These are phyloP conservation scores for Xylariaceae sp. DNA, from an alignment of 2,329 filamentous ascomycete genomes.

Conservation along the genomic window DNA sequence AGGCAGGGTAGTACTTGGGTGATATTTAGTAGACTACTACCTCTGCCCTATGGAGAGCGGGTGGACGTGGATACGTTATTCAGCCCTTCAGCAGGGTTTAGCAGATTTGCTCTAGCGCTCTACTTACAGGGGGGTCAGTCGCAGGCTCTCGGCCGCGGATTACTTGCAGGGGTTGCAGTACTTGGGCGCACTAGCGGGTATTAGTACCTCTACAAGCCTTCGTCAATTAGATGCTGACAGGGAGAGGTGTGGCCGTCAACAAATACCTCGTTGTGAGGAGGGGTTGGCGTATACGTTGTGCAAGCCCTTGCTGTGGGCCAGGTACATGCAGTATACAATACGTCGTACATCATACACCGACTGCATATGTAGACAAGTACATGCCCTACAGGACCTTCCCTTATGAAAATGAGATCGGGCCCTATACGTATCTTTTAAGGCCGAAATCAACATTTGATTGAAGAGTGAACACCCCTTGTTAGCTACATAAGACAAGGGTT, in stretches of 20 bases:
- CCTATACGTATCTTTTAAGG: no score
- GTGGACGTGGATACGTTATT: conserved; percentile 17
- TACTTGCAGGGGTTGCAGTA: conserved; percentile 26
- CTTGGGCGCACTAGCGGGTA: conserved; percentile 19
- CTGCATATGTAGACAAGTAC: no score
- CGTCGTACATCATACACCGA: no score
- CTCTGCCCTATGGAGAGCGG: conserved; percentile 29
- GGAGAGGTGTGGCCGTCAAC: not conserved
- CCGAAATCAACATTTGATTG: no score
- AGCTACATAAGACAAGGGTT: no score
- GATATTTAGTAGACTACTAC: conserved; percentile 1
- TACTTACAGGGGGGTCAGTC: conserved; percentile 17
- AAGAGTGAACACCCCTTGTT: no score
- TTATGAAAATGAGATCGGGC: no score
- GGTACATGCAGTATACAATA: no score
- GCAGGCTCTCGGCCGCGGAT: conserved; percentile 17
- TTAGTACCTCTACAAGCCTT: conserved; percentile 19
- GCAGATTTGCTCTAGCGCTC: conserved; percentile 19
- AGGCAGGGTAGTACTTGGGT: not conserved
- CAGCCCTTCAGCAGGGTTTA: conserved; percentile 27
- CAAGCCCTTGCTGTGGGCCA: no score
- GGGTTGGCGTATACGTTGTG: no score
- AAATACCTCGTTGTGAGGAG: no score
- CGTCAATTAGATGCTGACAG: conserved; percentile 7
- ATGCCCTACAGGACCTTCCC: no score